These are phyloP conservation scores for Salix udensis DNA, from an alignment of 345 rosid species.

Conservation along the genomic window DNA sequence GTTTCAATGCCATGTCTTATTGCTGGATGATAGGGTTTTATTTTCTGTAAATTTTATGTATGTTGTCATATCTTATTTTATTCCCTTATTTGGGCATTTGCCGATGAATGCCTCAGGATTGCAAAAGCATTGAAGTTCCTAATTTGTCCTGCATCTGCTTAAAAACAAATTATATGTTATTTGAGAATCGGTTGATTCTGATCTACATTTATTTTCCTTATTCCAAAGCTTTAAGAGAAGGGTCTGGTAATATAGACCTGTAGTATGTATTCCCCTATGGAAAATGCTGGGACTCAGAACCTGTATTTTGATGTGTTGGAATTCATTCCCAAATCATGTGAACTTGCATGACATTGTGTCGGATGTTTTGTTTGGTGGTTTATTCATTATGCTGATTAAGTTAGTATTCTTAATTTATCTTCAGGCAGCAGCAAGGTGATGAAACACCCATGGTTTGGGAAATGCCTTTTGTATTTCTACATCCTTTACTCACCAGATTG, in stretches of 20 bases:
- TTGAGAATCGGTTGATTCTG: neutral
- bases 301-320: neutral
- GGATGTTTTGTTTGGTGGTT: neutral
- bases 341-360: neutral
- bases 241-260: neutral
- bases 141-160: neutral
- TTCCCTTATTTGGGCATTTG: neutral
- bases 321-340: neutral
- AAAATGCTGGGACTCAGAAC: neutral
- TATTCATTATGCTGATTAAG: neutral
- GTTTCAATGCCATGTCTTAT: neutral
- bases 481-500: conserved; percentile 97
- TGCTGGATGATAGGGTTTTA: neutral
- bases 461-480: conserved; percentile 90
- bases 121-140: neutral
- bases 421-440: conserved; percentile 95
- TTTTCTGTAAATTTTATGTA: neutral
- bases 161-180: neutral
- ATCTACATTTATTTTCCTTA: neutral
- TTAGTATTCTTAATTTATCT: neutral
- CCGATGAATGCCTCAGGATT: neutral
- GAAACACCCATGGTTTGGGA: conserved; percentile 99
- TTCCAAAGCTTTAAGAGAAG: neutral
- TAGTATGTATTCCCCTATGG: neutral
- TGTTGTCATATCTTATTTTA: neutral